Evolutionary conservation across 1,284 basidiomycete genomes (phyloP), one percentile per base, ranked within the genome.

Genomic region (Clitocybe nebularis): DNA sequence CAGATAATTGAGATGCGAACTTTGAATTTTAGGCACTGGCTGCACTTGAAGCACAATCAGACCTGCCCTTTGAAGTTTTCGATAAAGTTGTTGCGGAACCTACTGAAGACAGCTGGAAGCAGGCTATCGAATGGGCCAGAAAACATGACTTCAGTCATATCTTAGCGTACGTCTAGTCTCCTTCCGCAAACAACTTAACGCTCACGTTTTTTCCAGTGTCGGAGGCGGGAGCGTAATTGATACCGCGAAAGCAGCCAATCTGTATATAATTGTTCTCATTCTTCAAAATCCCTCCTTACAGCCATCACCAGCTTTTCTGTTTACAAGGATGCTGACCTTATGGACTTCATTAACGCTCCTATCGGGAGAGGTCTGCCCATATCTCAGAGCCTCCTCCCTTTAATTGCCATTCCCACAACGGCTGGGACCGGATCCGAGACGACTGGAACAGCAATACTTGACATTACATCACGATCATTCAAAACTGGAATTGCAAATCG

Each of bases 361-460:
- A 77, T 98, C 48, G 94, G 94, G 41, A 93, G 93, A 63, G 95
- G 94, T 2, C 75, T 84, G 23, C 89, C 94, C 1, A 87, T 98
- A 50, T 71, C 77, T 21, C 72, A 89, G 60, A 68, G 72, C 21
- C 72, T 98, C 28, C 71, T 81, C 20, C 95, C 95, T 11, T 72
- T 98, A 33, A 93, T 98, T 48, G 93, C 93, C 35, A 80, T 97
- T 16, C 93, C 93, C 7, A 98, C 95, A 2, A 98, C 94, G 5
- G 94, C 95, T 29, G 93, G 94, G 39, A 98, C 94, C n/a, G 94
- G 93, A 9, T 92, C 90, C 2, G 93, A 98, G 66, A 98, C 95
- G 1, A 98, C 94, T 2, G 95, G 95, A n/a, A 91, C 95, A 1
- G 92, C 95, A 10, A 97, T 98, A 54, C 79, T 96, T 37, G 95